Evolutionary conservation across 495 filamentous ascomycete species (phyloP), one percentile per base, ranked within the genome.

Genomic region (Penicillium coprophilum): DNA sequence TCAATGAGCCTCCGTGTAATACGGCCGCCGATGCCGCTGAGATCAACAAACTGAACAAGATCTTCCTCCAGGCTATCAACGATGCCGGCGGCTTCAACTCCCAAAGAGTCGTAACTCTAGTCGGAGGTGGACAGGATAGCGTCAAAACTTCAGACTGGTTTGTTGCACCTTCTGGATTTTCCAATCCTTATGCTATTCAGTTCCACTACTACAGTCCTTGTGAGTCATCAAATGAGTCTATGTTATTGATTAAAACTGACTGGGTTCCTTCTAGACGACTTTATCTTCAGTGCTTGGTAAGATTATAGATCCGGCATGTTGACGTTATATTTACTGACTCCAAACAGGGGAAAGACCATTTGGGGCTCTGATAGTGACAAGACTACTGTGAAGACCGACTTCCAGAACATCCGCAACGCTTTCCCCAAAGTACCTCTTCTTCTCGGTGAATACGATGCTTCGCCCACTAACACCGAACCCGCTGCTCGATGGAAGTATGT

Each of bases 191-290:
- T 68, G 83, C 81, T 5, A 72, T 86, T 45, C 83, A 87, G 60
- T 83, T 85, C 64, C 83, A 85, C 55, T 85, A 85, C 61, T 87
- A 86, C 65, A 79, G 75, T 46, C 84, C 84, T 24, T 85, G 75
- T 78, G 63, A 65, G 72, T 66, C 6, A 19, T 13, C n/a, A 12
- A 12, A 3, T 28, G 23, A 13, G 66, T 55, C 58, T n/a, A 15
- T 30, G 34, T 1, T 0, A n/a, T n/a, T 24, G 19, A 13, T 2
- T 23, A 10, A 1, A 24, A 15, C 52, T 54, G 43, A 46, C 31
- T 15, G 20, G 8, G 4, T 3, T 10, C 6, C 27, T 43, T 34
- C 10, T 53, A 73, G 69, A 75, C 59, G 77, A 81, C 58, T 83
- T 83, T 45, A 73, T 78, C 47, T 82, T 83, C 61, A 69, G 67